phyloP scores from a whole-genome alignment of 257 asterid species.

The Nicotiana otophora region DNA sequence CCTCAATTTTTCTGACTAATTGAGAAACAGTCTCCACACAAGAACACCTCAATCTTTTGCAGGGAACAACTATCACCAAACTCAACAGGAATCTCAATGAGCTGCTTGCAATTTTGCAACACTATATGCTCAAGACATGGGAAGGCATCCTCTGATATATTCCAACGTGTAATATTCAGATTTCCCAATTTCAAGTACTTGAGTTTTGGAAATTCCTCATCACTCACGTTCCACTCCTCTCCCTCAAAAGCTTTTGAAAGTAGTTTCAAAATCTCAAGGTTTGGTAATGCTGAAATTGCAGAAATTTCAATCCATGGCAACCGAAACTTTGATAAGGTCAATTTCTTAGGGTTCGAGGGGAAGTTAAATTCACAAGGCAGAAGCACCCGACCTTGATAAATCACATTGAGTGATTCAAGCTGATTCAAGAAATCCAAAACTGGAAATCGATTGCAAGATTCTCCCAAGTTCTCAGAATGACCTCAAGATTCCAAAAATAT shows the following conservation, averaged over 20 bases:
- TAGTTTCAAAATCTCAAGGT: conserved; percentile 16
- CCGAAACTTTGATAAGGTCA: not conserved
- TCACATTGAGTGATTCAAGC: conserved; percentile 7
- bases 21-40: not conserved
- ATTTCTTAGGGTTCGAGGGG: conserved; percentile 1
- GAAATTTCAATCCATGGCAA: conserved; percentile 10
- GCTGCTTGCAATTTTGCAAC: not conserved
- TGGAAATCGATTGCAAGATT: not conserved
- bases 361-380: not conserved
- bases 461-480: not conserved
- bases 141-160: conserved; percentile 10
- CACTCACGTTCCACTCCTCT: not conserved
- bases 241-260: not conserved
- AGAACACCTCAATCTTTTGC: not conserved
- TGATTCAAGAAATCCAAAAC: not conserved
- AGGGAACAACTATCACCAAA: not conserved
- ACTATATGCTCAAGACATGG: conserved; percentile 13
- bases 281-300: not conserved
- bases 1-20: conserved; percentile 7
- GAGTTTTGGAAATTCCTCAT: conserved; percentile 12
- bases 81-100: not conserved
- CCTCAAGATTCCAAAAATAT: not conserved
- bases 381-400: no score
- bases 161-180: conserved; percentile 3
- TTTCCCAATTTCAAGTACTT: not conserved